A percentile compares a stretch with the other conserved stretches of the same genome.
Evolutionary conservation across 768 basidiomycete genomes (phyloP).

Genomic region (Tricholoma sp.): DNA sequence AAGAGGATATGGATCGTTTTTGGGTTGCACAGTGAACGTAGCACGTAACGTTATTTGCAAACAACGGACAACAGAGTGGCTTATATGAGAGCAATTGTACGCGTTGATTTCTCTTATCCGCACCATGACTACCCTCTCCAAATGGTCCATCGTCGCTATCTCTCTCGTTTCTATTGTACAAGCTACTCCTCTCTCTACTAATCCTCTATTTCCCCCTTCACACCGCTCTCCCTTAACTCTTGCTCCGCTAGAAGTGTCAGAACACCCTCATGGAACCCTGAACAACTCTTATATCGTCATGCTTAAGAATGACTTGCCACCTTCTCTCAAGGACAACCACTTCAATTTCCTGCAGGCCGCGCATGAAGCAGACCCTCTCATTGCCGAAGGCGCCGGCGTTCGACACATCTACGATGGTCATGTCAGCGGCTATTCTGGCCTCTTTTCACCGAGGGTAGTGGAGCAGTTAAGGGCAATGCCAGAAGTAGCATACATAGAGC

Average conservation of each 20-base stretch:
- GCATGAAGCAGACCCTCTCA: slow-evolving; percentile 46
- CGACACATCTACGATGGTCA: slow-evolving; percentile 74
- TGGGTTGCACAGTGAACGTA: neutral
- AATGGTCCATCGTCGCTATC: slow-evolving; percentile 39
- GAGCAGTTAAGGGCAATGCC: slow-evolving; percentile 76
- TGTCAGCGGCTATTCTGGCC: slow-evolving; percentile 76
- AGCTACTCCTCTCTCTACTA: slow-evolving; percentile 50
- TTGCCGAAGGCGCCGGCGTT: slow-evolving; percentile 49
- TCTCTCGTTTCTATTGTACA: slow-evolving; percentile 31
- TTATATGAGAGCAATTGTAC: slow-evolving; percentile 17
- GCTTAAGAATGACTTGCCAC: slow-evolving; percentile 65
- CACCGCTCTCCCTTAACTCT: slow-evolving; percentile 41
- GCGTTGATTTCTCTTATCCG: slow-evolving; percentile 18
- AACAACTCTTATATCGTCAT: slow-evolving; percentile 95
- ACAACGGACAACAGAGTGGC: slow-evolving; percentile 26
- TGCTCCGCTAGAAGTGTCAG: slow-evolving; percentile 54
- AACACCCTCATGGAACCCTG: slow-evolving; percentile 66
- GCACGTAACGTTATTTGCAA: slow-evolving; percentile 14
- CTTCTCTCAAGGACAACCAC: slow-evolving; percentile 63
- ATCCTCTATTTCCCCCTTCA: slow-evolving; percentile 24
- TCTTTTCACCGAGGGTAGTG: slow-evolving; percentile 64
- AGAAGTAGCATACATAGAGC: slow-evolving; percentile 90
- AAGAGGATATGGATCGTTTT: neutral
- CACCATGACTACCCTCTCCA: slow-evolving; percentile 40
- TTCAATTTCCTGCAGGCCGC: slow-evolving; percentile 72